These are phyloP conservation scores for Melocanna baccifera DNA, from an alignment of 176 grass and related monocot genomes.

Conservation along the genomic window DNA sequence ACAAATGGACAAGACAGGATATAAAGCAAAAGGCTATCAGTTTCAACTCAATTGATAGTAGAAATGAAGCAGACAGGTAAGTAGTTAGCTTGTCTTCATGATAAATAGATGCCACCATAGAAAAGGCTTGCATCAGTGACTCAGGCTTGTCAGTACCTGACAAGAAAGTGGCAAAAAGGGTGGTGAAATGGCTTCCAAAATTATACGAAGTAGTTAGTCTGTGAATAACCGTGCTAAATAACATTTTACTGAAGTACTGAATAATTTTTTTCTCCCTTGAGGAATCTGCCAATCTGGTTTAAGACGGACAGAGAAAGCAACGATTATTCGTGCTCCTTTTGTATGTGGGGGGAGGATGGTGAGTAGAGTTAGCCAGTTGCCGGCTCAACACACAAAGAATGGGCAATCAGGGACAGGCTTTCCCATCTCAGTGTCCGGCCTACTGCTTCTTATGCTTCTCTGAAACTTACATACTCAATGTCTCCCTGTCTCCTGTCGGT, in stretches of 20 bases:
- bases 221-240: not conserved
- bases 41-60: not conserved
- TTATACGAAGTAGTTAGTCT: not conserved
- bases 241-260: not conserved
- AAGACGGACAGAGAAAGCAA: slow-evolving; percentile 30
- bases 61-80: not conserved
- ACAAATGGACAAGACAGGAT: not conserved
- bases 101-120: too few species aligned
- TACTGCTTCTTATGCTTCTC: not conserved
- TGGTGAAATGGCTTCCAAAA: not conserved
- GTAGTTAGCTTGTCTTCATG: too few species aligned
- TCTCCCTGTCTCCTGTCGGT: not conserved
- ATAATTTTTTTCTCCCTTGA: too few species aligned
- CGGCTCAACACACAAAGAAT: slow-evolving; percentile 21
- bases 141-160: too few species aligned
- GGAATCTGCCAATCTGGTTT: not conserved
- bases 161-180: too few species aligned
- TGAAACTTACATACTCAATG: not conserved
- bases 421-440: not conserved
- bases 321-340: slow-evolving; percentile 36
- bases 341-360: not conserved
- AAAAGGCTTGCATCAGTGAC: too few species aligned
- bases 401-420: not conserved
- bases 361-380: not conserved
- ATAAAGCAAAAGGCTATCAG: not conserved